Conservation (phyloP, 2,329 filamentous ascomycete genomes). For the Paramyrothecium roridum region DNA sequence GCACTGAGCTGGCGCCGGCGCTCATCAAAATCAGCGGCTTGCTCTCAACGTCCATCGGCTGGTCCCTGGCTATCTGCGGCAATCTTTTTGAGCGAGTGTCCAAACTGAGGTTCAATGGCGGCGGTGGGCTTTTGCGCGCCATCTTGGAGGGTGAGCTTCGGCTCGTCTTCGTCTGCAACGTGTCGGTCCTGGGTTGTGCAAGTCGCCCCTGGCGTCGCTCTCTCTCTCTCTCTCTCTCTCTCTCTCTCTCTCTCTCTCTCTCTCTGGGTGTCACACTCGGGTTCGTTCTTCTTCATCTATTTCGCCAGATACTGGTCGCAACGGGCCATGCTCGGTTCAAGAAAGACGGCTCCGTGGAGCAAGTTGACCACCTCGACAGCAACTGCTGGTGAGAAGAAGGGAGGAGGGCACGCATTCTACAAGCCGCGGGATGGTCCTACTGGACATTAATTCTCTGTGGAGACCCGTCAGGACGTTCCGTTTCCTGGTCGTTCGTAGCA, state of each 20-base stretch:
- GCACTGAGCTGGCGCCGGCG: slow-evolving; percentile 6
- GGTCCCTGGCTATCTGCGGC: slow-evolving; percentile 15
- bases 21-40: slow-evolving; percentile 18
- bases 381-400: neutral
- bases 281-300: too few relatives aligned
- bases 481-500: neutral
- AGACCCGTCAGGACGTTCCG: neutral
- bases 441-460: neutral
- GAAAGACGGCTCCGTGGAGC: neutral
- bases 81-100: slow-evolving; percentile 16
- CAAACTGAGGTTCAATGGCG: slow-evolving; percentile 28
- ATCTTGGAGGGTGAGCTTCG: slow-evolving; percentile 11
- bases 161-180: too few relatives aligned
- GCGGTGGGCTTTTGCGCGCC: slow-evolving; percentile 25
- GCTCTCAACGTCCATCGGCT: slow-evolving; percentile 12
- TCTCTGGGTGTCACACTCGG: too few relatives aligned
- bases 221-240: too few relatives aligned
- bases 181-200: too few relatives aligned
- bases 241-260: too few relatives aligned
- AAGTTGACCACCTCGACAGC: too few relatives aligned
- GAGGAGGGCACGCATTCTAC: neutral
- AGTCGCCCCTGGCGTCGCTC: too few relatives aligned
- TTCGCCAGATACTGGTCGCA: neutral
- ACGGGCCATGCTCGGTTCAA: neutral
- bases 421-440: neutral